phyloP scores from a whole-genome alignment of 2,329 filamentous ascomycete species.

The Thermothelomyces thermophilus region DNA sequence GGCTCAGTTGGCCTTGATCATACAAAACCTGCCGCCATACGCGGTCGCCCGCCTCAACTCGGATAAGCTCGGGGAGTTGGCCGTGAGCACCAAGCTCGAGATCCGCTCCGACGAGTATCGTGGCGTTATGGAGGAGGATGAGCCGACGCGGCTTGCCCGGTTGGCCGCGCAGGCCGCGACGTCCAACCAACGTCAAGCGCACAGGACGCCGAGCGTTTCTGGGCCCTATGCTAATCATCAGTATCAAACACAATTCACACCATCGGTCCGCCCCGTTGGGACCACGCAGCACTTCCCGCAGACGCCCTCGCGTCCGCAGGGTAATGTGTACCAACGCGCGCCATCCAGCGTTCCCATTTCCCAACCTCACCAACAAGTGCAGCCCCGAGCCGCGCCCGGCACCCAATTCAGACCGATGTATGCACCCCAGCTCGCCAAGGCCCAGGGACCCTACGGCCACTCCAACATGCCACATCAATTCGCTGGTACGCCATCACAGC shows the following conservation, averaged over 20 bases:
- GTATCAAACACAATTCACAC: constrained; percentile 42
- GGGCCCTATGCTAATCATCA: constrained; percentile 40
- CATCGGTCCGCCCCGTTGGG: constrained; percentile 39
- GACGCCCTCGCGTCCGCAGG: constrained; percentile 37
- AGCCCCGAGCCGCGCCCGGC: constrained; percentile 29
- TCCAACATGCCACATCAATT: constrained; percentile 42
- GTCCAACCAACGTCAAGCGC: constrained; percentile 29
- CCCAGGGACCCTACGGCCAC: constrained; percentile 46
- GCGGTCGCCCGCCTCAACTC: constrained; percentile 81
- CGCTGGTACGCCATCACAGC: constrained; percentile 37
- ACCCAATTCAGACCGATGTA: constrained; percentile 48
- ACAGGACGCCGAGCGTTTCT: constrained; percentile 33
- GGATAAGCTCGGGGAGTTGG: constrained; percentile 74
- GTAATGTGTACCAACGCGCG: constrained; percentile 32
- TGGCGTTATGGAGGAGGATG: constrained; percentile 80
- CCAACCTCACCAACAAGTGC: constrained; percentile 36
- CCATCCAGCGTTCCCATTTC: constrained; percentile 35
- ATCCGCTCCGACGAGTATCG: constrained; percentile 66
- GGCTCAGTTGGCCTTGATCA: constrained; percentile 65
- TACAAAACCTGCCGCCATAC: constrained; percentile 72
- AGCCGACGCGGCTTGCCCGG: constrained; percentile 48
- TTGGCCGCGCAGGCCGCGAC: constrained; percentile 28
- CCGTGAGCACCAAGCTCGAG: constrained; percentile 72
- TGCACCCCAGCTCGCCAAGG: constrained; percentile 45
- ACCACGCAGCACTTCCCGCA: constrained; percentile 35